Percentiles rank a stretch among this genome's conserved stretches.
Conservation (phyloP, 192 early-diverging fungal genomes). For the Entomortierella lignicola region DNA sequence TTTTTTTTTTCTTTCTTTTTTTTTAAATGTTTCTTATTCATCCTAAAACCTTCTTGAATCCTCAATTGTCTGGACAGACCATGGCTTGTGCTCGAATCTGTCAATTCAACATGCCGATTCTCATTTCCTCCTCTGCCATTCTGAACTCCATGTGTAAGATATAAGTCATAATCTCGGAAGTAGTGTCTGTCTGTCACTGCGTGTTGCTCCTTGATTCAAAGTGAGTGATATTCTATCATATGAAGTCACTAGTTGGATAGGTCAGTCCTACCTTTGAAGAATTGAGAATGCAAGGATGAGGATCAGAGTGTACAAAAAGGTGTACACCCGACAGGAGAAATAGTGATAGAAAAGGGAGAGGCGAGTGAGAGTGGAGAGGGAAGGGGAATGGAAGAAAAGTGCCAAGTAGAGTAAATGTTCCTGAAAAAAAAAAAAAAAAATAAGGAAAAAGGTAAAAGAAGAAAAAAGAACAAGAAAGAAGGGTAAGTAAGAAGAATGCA, state of each 20-base stretch:
- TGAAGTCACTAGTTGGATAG: too few relatives aligned
- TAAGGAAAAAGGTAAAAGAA: background rate
- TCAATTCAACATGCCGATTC: background rate
- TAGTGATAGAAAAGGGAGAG: background rate
- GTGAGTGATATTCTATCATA: background rate
- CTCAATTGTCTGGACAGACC: conserved; percentile 23
- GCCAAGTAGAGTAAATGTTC: background rate
- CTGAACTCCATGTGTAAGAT: background rate
- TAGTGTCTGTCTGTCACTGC: too few relatives aligned
- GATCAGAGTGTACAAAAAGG: background rate
- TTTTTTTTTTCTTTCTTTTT: conserved; percentile 5
- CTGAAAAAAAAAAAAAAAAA: background rate
- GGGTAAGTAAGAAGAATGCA: background rate
- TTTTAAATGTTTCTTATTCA: too few relatives aligned
- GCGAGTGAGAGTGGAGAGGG: background rate
- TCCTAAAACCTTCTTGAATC: too few relatives aligned
- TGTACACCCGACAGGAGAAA: background rate
- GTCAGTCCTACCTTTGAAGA: background rate
- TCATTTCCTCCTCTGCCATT: background rate
- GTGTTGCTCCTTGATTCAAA: background rate
- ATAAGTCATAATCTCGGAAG: too few relatives aligned
- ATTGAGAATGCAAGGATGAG: background rate
- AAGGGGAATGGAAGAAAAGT: background rate
- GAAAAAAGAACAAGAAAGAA: background rate
- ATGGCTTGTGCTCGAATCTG: conserved; percentile 42